Evolutionary conservation across 345 rosid species (phyloP), one percentile per base, ranked within the genome.

Genomic region (Draba incana): DNA sequence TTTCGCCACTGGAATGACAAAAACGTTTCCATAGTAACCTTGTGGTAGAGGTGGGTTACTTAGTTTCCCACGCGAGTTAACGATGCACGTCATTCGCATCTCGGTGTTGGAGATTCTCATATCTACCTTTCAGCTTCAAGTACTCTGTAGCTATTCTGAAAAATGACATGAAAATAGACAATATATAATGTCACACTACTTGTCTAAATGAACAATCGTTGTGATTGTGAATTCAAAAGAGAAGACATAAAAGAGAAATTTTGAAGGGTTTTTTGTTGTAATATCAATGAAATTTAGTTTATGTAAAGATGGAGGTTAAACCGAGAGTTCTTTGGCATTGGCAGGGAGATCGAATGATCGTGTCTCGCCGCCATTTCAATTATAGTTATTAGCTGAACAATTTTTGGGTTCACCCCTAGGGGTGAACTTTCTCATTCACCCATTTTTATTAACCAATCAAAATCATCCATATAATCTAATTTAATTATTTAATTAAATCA

Each of bases 311-410:
- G 8, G 28, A 35, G 25, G 15, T 14, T 23, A 8, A 70, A 90
- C 99, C 96, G 91, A 95, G 15, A 94, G 89, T 64, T 94, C 99
- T 73, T 89, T 91, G 30, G 83, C 82, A 57, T 89, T 91, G 30
- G 83, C 82, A 57, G 99, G 98, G 20, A 20, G 20, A 20, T 20
- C 20, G 20, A 20, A 0, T 1, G 20, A 20, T 20, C 20, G 20
- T 20, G 20, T 20, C 20, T 20, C 20, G 20, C 20, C 20, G 20
- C 20, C 20, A 20, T 0, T 20, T 20, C 20, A 20, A 1, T 20
- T 20, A 20, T 20, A 20, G 20, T 20, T 20, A 20, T 20, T 20
- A 20, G 20, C 20, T 20, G n/a, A n/a, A n/a, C n/a, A n/a, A n/a
- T n/a, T n/a, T n/a, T n/a, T n/a, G n/a, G n/a, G n/a, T n/a, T n/a